A percentile compares a stretch with the other conserved stretches of the same genome.
Evolutionary conservation across 768 basidiomycete species (phyloP).

Genomic region (Russula emetica): DNA sequence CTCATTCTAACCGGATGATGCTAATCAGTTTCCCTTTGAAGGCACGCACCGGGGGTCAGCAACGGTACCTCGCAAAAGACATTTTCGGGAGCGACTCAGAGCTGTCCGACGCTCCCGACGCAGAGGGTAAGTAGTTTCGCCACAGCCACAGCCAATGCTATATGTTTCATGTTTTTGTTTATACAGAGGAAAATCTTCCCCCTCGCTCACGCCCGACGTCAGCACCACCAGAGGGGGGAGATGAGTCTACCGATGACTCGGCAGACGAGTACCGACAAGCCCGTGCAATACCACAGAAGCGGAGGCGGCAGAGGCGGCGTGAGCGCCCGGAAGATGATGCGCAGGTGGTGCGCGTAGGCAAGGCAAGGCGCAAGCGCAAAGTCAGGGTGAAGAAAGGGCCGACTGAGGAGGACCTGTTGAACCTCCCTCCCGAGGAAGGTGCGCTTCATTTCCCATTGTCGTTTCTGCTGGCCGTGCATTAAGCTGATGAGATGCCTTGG

Average conservation of each 20-base stretch:
- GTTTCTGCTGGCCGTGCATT: background rate
- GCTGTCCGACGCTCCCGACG: slow-evolving; percentile 23
- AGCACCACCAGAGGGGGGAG: slow-evolving; percentile 35
- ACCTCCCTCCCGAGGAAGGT: slow-evolving; percentile 79
- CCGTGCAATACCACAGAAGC: slow-evolving; percentile 32
- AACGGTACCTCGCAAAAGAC: slow-evolving; percentile 24
- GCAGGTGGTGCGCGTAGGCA: slow-evolving; percentile 36
- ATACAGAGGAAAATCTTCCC: slow-evolving; percentile 40
- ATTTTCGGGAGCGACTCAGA: slow-evolving; percentile 26
- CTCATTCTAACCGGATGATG: background rate
- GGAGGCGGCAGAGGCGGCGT: slow-evolving; percentile 25
- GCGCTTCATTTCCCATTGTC: slow-evolving; percentile 21
- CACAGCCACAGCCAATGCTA: background rate
- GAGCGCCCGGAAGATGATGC: slow-evolving; percentile 31
- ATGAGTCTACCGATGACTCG: slow-evolving; percentile 40
- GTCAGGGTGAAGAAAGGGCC: slow-evolving; percentile 31
- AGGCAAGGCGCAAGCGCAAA: slow-evolving; percentile 54
- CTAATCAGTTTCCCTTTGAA: background rate
- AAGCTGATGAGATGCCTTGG: background rate
- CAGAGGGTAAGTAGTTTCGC: slow-evolving; percentile 12
- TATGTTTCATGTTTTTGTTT: background rate
- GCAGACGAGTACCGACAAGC: slow-evolving; percentile 52
- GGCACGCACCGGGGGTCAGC: slow-evolving; percentile 15
- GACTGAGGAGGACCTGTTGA: slow-evolving; percentile 61
- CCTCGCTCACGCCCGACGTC: slow-evolving; percentile 37